These are phyloP conservation scores for Leccinellum rugosiceps DNA, from an alignment of 768 basidiomycete species.

Conservation along the genomic window DNA sequence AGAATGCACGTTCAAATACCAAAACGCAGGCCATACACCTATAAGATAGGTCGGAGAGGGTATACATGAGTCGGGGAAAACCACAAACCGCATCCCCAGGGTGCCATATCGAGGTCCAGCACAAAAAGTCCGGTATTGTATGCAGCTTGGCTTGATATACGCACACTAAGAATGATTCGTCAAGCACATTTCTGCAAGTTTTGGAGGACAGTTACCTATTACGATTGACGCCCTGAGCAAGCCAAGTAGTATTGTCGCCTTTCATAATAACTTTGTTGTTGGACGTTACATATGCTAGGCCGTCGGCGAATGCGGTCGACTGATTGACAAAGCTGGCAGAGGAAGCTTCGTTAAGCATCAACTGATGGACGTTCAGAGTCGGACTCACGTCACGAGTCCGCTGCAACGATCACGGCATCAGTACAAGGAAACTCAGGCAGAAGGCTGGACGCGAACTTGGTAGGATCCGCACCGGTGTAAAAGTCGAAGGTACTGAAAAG, in stretches of 20 bases:
- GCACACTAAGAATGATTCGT: slow-evolving; percentile 48
- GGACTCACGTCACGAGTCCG: slow-evolving; percentile 66
- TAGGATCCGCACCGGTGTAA: slow-evolving; percentile 62
- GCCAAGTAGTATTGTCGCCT: slow-evolving; percentile 62
- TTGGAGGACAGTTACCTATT: slow-evolving; percentile 45
- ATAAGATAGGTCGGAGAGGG: slow-evolving; percentile 2
- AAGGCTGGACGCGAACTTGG: slow-evolving; percentile 38
- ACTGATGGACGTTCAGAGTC: slow-evolving; percentile 5
- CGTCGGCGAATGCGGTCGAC: slow-evolving; percentile 47
- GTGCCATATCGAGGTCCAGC: slow-evolving; percentile 78
- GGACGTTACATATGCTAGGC: slow-evolving; percentile 55
- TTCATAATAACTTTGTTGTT: slow-evolving; percentile 70
- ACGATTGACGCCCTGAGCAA: slow-evolving; percentile 52
- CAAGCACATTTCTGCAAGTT: slow-evolving; percentile 1
- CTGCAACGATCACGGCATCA: slow-evolving; percentile 36
- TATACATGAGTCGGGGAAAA: background rate
- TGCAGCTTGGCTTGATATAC: slow-evolving; percentile 60
- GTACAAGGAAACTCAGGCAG: slow-evolving; percentile 10
- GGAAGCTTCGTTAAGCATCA: slow-evolving; percentile 8
- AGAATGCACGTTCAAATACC: slow-evolving; percentile 38
- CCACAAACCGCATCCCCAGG: slow-evolving; percentile 77
- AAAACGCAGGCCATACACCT: slow-evolving; percentile 86
- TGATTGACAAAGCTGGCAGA: slow-evolving; percentile 58
- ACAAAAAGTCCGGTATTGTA: slow-evolving; percentile 83
- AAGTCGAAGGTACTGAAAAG: slow-evolving; percentile 52